Conservation (phyloP, 2,329 filamentous ascomycete species). For the Daldinia sp. region DNA sequence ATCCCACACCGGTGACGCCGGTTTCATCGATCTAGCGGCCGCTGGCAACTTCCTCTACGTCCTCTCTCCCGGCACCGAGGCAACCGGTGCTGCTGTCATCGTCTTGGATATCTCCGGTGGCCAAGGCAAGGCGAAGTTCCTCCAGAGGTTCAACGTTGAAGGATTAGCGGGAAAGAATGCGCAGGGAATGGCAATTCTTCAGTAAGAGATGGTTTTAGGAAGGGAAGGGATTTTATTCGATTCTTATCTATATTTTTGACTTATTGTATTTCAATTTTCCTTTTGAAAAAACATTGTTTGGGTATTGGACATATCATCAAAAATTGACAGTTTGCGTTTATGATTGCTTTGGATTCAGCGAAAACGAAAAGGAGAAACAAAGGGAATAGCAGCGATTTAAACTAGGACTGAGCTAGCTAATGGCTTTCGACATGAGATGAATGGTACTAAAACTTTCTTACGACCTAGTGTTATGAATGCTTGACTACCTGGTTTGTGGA, state of each 20-base stretch:
- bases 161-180: conserved; percentile 47
- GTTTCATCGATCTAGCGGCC: conserved; percentile 66
- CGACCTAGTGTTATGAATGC: too few species aligned
- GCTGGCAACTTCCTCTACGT: conserved; percentile 69
- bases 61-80: conserved; percentile 65
- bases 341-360: neutral
- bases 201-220: neutral
- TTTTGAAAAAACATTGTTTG: neutral
- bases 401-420: too few species aligned
- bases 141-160: conserved; percentile 52
- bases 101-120: conserved; percentile 53
- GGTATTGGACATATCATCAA: neutral
- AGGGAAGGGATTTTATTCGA: neutral
- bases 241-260: neutral
- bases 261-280: neutral
- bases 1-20: conserved; percentile 60
- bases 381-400: too few species aligned
- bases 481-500: neutral
- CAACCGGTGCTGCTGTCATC: conserved; percentile 51
- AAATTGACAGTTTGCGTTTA: neutral
- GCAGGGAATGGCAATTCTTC: conserved; percentile 51
- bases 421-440: neutral
- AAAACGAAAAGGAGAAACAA: too few species aligned
- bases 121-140: conserved; percentile 42
- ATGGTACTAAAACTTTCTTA: neutral